These are phyloP conservation scores for Cordia subcordata DNA, from an alignment of 257 asterid genomes.

Conservation along the genomic window DNA sequence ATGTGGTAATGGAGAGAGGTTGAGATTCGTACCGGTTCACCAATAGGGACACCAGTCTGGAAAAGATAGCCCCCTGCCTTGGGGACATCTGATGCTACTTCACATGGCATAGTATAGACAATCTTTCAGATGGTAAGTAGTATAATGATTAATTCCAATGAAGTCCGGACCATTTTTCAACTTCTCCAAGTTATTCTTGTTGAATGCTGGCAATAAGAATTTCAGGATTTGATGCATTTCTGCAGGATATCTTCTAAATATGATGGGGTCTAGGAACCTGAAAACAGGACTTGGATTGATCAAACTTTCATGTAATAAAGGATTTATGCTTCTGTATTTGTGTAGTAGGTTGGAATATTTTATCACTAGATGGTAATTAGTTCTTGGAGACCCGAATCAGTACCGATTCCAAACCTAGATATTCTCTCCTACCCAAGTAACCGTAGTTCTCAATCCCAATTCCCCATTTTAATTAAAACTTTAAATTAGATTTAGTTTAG, in stretches of 20 bases:
- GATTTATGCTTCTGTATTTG: too few species aligned
- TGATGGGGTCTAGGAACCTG: slow-evolving; percentile 58
- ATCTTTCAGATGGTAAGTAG: slow-evolving; percentile 46
- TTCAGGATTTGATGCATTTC: slow-evolving; percentile 42
- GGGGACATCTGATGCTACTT: slow-evolving; percentile 36
- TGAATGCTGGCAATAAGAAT: slow-evolving; percentile 32
- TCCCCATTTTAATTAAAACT: too few species aligned
- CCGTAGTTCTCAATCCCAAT: too few species aligned
- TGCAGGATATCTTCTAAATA: slow-evolving; percentile 47
- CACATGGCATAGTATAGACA: slow-evolving; percentile 44
- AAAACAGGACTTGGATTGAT: background rate
- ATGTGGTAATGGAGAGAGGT: too few species aligned
- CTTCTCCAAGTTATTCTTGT: slow-evolving; percentile 18
- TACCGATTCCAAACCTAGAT: too few species aligned
- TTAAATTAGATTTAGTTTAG: too few species aligned
- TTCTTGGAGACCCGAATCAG: too few species aligned
- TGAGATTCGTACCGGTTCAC: slow-evolving; percentile 37
- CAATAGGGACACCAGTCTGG: slow-evolving; percentile 37
- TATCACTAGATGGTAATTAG: too few species aligned
- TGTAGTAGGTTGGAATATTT: too few species aligned
- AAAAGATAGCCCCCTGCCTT: slow-evolving; percentile 36
- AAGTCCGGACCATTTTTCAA: slow-evolving; percentile 34
- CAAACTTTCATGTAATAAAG: too few species aligned
- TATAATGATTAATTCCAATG: slow-evolving; percentile 54
- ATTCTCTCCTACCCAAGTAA: too few species aligned